Base-by-base conservation (phyloP, 2,329 filamentous ascomycete genomes). In the Ophiocordyceps sinensis region DNA sequence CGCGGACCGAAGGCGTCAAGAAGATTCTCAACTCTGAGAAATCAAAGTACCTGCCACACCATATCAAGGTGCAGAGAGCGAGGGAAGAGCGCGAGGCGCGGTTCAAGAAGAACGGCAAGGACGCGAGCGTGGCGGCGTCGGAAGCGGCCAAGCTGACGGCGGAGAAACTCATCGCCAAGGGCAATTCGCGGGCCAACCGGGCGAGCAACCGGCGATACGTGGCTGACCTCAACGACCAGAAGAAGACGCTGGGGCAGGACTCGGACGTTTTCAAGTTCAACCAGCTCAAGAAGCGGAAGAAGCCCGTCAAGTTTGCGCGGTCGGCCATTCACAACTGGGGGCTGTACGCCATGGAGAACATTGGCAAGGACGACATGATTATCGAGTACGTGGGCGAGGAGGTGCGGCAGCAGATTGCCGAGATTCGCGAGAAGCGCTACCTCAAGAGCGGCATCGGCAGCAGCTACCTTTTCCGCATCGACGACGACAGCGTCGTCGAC, bases 281-380 rank as follows among this genome's bases (percentile, higher is more conserved):
- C 62, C 91, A 96, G 66, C 79, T 98, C 44, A 95, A 96, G 73
- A 98, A 96, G 66, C 84, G 91, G 46, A 98, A 96, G 77, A 98
- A 98, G 70, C 88, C 89, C 2, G 91, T 98, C 59, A 91, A 93
- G 58, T 98, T 98, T 63, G 91, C 89, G 43, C 78, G 91, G 36
- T 98, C 91, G 40, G 91, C 91, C 37, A 98, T 98, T 53, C 91
- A 98, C 64, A 96, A 95, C 54, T 98, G 91, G 91, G 91, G 91
- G 26, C 67, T 98, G 26, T 98, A 98, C 57, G 88, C 91, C 4
- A 89, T 95, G 71, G 91, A 98, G 64, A 91, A 94, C 56, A 98
- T 98, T 48, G 77, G 83, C 45, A 87, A 89, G 59, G 93, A 94
- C 60, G 91, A 98, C 63, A 95, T 98, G 87, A 98, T 98, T 58